phyloP scores from a whole-genome alignment of 371 early-diverging fungal genomes.

The Dipsacomyces acuminosporus region DNA sequence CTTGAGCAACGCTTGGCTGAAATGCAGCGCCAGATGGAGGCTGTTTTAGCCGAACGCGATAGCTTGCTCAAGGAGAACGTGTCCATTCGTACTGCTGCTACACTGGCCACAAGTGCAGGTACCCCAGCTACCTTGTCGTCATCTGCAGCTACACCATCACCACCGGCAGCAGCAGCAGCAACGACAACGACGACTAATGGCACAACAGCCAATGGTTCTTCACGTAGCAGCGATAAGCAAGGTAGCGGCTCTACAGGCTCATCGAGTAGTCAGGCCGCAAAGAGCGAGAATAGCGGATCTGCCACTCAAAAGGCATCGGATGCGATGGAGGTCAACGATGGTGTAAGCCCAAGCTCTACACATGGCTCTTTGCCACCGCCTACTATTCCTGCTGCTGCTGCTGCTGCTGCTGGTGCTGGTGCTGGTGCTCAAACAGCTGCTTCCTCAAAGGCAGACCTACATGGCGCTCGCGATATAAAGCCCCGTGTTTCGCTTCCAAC shows the following conservation, averaged over 20 bases:
- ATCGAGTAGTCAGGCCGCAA: not conserved
- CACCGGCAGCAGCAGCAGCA: not conserved
- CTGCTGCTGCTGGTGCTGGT: too few species aligned
- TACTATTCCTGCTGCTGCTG: too few species aligned
- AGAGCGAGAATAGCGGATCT: not conserved
- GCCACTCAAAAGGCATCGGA: constrained; percentile 1
- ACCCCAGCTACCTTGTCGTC: not conserved
- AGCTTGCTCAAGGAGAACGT: constrained; percentile 9
- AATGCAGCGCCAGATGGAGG: constrained; percentile 49
- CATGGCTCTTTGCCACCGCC: too few species aligned
- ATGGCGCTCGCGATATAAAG: not conserved
- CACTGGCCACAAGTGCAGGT: not conserved
- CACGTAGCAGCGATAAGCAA: not conserved
- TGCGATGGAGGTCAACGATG: constrained; percentile 3
- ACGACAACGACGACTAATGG: too few species aligned
- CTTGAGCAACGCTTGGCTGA: constrained; percentile 55
- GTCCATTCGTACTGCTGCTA: not conserved
- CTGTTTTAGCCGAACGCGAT: constrained; percentile 25
- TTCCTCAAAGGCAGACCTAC: not conserved
- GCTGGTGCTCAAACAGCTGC: too few species aligned
- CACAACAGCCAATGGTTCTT: too few species aligned
- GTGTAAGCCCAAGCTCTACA: too few species aligned
- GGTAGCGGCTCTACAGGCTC: too few species aligned
- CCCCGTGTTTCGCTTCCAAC: constrained; percentile 4
- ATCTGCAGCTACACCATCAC: not conserved